A percentile compares a stretch with the other conserved stretches of the same genome.
Conservation (phyloP, 2,329 filamentous ascomycete genomes). For the Fusarium dlaminii region DNA sequence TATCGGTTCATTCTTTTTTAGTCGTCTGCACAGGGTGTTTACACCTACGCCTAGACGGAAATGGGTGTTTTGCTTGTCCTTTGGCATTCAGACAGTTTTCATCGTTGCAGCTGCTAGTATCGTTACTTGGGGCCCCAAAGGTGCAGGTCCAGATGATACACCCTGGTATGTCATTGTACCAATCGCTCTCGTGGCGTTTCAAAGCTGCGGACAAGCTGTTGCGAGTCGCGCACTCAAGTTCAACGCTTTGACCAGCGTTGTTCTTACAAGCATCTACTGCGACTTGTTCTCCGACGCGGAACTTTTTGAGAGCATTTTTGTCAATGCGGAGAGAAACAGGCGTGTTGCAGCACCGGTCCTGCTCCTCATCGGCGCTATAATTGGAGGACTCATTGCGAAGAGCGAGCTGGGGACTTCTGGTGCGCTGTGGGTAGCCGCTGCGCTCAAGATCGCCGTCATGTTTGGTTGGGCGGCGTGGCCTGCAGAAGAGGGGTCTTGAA, state of each 20-base stretch:
- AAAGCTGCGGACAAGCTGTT: constrained; percentile 82
- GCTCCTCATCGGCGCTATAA: constrained; percentile 59
- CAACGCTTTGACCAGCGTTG: constrained; percentile 78
- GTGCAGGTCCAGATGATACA: constrained; percentile 54
- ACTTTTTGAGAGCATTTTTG: constrained; percentile 50
- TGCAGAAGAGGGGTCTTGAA: constrained; percentile 48
- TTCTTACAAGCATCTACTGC: constrained; percentile 83
- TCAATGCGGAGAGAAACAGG: constrained; percentile 62
- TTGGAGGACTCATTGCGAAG: constrained; percentile 61
- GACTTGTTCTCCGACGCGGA: constrained; percentile 76
- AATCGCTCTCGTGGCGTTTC: constrained; percentile 76
- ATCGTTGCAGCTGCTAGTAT: constrained; percentile 63
- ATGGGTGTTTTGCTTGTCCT: constrained; percentile 72
- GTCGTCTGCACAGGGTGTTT: constrained; percentile 69
- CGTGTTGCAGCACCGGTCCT: constrained; percentile 60
- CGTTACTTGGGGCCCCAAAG: constrained; percentile 57
- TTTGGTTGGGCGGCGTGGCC: constrained; percentile 71
- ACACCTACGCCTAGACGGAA: constrained; percentile 63
- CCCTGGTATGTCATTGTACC: constrained; percentile 72
- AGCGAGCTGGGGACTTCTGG: constrained; percentile 59
- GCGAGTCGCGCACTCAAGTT: constrained; percentile 75
- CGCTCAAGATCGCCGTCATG: constrained; percentile 65
- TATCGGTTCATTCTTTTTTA: constrained; percentile 76
- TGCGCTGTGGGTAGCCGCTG: constrained; percentile 68
- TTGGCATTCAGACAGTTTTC: constrained; percentile 61